These are phyloP conservation scores for Trichothecium sympodiale DNA, from an alignment of 2,329 filamentous ascomycete genomes.

Conservation along the genomic window DNA sequence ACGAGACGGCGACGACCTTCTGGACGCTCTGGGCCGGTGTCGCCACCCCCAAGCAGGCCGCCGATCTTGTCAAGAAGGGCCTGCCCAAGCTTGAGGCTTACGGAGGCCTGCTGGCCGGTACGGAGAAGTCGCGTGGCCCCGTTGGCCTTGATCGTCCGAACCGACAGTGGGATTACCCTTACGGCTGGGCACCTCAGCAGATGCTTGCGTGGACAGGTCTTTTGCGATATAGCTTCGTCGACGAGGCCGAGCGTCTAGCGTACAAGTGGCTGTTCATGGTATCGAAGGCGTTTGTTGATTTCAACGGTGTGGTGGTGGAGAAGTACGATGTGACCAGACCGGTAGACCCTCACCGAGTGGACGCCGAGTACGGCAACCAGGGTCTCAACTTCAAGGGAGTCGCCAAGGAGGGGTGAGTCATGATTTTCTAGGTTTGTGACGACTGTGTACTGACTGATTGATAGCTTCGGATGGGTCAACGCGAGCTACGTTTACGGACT, in stretches of 20 bases:
- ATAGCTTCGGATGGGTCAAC: conserved; percentile 96
- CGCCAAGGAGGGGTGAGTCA: conserved; percentile 81
- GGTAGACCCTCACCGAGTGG: conserved; percentile 84
- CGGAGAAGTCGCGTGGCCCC: conserved; percentile 73
- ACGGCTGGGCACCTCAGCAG: conserved; percentile 97
- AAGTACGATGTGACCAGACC: conserved; percentile 95
- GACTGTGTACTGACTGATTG: conserved; percentile 1
- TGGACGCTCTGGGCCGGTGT: conserved; percentile 97
- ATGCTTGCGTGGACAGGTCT: conserved; percentile 95
- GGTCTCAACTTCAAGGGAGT: conserved; percentile 92
- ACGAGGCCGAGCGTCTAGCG: conserved; percentile 77
- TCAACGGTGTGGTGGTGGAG: conserved; percentile 95
- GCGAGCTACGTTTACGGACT: conserved; percentile 93
- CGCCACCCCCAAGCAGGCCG: conserved; percentile 76
- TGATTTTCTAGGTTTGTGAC: background rate
- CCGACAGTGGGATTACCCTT: conserved; percentile 96
- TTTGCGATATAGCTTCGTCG: conserved; percentile 80
- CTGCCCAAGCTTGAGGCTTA: conserved; percentile 80
- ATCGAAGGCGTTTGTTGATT: conserved; percentile 95
- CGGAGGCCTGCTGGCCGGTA: conserved; percentile 82
- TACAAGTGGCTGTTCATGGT: conserved; percentile 99
- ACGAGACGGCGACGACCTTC: conserved; percentile 88
- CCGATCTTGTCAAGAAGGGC: conserved; percentile 66
- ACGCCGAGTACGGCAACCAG: conserved; percentile 97
- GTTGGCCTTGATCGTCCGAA: conserved; percentile 78